Evolutionary conservation across 805 yeast species (phyloP).

Genomic region (Lachancea waltii): DNA sequence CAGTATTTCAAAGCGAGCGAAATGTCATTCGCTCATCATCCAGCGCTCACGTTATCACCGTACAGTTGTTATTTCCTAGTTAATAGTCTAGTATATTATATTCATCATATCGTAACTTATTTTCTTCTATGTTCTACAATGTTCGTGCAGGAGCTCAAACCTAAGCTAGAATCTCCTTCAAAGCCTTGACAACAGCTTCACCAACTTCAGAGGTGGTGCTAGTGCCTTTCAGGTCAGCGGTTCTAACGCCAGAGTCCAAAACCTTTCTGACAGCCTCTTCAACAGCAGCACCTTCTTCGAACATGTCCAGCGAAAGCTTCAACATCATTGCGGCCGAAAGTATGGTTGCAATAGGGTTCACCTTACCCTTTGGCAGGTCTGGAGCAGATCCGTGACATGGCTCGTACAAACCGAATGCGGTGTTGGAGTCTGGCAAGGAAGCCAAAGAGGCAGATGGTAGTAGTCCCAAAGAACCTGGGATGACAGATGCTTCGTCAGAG

Average conservation of each 20-base stretch:
- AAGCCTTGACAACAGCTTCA: conserved; percentile 79
- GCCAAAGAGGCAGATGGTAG: conserved; percentile 93
- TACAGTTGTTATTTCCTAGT: not conserved
- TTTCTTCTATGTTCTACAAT: too few relatives aligned
- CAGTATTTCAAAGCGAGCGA: not conserved
- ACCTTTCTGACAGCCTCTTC: conserved; percentile 84
- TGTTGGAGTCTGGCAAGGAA: conserved; percentile 91
- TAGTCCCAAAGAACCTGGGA: conserved; percentile 95
- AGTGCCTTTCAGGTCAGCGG: conserved; percentile 88
- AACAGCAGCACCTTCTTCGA: conserved; percentile 78
- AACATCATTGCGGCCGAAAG: conserved; percentile 97
- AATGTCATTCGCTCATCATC: too few relatives aligned
- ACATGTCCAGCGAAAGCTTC: conserved; percentile 76
- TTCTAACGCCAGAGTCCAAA: conserved; percentile 76
- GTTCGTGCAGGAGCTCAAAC: too few relatives aligned
- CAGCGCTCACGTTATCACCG: not conserved
- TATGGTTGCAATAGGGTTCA: conserved; percentile 92
- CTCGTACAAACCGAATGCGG: conserved; percentile 93
- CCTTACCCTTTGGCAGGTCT: conserved; percentile 79
- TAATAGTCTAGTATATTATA: conserved; percentile 3
- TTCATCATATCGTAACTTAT: conserved; percentile 6
- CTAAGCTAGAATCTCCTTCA: conserved; percentile 44
- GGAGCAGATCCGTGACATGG: conserved; percentile 99
- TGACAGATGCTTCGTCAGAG: conserved; percentile 95
- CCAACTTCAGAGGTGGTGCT: conserved; percentile 86